Conservation (phyloP, 2,329 filamentous ascomycete genomes). For the Oidium heveae region DNA sequence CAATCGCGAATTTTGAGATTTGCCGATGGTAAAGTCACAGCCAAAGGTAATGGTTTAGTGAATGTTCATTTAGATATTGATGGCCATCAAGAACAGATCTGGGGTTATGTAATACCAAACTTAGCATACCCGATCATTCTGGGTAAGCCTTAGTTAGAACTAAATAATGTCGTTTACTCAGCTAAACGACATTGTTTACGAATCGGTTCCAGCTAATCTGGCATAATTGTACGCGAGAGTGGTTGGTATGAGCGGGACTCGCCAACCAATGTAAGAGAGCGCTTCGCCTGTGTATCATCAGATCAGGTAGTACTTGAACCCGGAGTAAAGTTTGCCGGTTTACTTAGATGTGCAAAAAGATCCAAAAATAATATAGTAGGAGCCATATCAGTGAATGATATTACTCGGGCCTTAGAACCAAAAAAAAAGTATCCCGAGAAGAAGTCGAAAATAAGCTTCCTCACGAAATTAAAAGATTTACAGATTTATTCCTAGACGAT, state of each 20-base stretch:
- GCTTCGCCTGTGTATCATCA: neutral
- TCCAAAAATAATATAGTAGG: neutral
- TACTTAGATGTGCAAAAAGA: neutral
- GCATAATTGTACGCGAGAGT: neutral
- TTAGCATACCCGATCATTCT: neutral
- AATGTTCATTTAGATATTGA: neutral
- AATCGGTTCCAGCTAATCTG: neutral
- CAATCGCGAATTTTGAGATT: neutral
- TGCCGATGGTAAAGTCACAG: neutral
- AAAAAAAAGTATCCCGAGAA: neutral
- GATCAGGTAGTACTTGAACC: neutral
- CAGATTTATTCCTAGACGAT: neutral
- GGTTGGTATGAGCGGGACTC: neutral
- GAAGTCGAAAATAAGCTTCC: neutral
- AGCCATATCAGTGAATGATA: neutral
- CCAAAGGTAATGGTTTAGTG: neutral
- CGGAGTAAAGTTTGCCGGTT: neutral
- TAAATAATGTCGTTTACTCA: neutral
- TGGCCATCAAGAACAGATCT: neutral
- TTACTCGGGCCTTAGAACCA: neutral
- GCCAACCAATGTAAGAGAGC: neutral
- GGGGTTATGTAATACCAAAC: conserved; percentile 1
- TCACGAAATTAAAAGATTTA: neutral
- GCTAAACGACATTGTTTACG: neutral
- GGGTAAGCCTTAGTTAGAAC: neutral